These are phyloP conservation scores for Candida sakaeoensis DNA, from an alignment of 805 yeast species.

Conservation along the genomic window DNA sequence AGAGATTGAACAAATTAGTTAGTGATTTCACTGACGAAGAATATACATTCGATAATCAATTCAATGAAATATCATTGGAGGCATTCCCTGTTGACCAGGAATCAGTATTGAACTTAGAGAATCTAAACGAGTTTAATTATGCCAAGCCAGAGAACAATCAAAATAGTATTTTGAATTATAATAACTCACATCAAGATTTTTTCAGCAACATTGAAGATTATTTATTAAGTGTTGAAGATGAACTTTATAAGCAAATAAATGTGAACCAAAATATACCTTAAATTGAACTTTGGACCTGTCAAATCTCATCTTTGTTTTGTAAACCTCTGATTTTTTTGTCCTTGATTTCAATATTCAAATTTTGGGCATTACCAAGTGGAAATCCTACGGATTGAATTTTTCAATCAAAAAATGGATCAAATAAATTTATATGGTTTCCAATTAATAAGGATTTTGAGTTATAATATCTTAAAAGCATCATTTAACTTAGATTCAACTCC, in stretches of 20 bases:
- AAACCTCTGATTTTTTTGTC: no score
- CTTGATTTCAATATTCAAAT: no score
- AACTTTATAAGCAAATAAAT: slow-evolving; percentile 5
- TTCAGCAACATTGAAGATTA: slow-evolving; percentile 9
- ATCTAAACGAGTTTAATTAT: not conserved
- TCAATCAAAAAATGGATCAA: no score
- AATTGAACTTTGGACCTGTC: no score
- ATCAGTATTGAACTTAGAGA: slow-evolving; percentile 1
- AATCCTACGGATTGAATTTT: no score
- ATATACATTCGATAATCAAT: slow-evolving; percentile 5
- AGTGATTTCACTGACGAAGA: slow-evolving; percentile 10
- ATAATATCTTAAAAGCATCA: no score
- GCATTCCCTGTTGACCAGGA: slow-evolving; percentile 8
- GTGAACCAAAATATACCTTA: not conserved
- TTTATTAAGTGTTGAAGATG: slow-evolving; percentile 6
- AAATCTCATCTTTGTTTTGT: no score
- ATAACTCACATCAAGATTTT: slow-evolving; percentile 3
- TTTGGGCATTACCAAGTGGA: no score
- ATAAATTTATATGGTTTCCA: no score
- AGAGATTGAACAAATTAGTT: slow-evolving; percentile 10
- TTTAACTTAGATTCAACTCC: no score
- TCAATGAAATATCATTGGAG: slow-evolving; percentile 8
- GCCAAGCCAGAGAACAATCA: not conserved
- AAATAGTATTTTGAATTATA: not conserved
- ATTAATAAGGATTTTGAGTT: no score